Evolutionary conservation across 2,329 filamentous ascomycete species (phyloP), one percentile per base, ranked within the genome.

Genomic region (Alternaria atra): DNA sequence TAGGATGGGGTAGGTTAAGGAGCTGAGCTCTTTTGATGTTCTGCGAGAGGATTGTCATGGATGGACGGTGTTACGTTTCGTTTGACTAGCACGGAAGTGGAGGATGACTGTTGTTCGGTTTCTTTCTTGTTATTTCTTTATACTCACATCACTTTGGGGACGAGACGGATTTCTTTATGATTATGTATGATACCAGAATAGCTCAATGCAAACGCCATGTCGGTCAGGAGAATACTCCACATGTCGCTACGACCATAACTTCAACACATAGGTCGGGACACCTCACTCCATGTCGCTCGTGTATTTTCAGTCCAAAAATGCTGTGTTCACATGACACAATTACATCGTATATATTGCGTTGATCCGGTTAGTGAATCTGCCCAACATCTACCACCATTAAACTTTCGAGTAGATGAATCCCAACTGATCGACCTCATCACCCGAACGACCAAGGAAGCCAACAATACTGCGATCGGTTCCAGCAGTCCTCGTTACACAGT

Each of bases 401-500:
- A 37, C 29, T 27, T 67, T 71, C n/a, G 58, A 63, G 59, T 66
- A 75, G 6, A 75, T 59, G 42, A 81, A 72, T 0, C 76, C 85
- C 37, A 88, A 68, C 71, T 84, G 82, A 71, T 88, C 86, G 44
- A 89, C 68, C 75, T 87, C 85, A 58, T 86, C 84, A 0, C 84
- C 86, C 60, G 70, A 76, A 68, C 84, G 81, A 15, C 85, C 85
- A 54, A 83, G 68, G 65, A 83, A 86, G 4, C 85, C 85, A n/a
- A 85, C 81, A 69, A 87, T 83, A 52, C 81, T 81, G 80, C 82
- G 86, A 3, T 84, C 85, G 1, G 61, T 58, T 20, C 82, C 83
- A 2, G 84, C 84, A n/a, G 69, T 75, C 52, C 80, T 83, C 2
- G 79, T 80, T 5, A 75, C 69, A 68, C 85, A 88, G 60, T 84